Evolutionary conservation across 2,329 filamentous ascomycete species (phyloP), one percentile per base, ranked within the genome.

Genomic region (Lojkania enalia): DNA sequence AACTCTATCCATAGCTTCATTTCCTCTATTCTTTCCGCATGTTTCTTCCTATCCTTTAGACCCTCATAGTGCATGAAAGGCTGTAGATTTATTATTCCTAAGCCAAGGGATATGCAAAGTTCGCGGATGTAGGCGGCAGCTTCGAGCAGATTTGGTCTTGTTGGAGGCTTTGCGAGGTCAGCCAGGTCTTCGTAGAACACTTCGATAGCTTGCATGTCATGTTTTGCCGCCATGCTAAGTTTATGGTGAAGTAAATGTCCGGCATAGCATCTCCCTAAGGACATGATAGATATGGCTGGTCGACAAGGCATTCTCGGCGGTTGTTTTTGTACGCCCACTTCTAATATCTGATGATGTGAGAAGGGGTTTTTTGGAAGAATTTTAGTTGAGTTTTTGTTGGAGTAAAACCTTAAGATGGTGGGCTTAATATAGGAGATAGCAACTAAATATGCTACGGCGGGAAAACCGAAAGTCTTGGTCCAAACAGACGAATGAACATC

Each of bases 11-110:
- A 92, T 16, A 85, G 73, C 9, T 78, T 71, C 16, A 92, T 76
- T 54, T 89, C 80, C 14, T 80, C 73, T 20, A 90, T 69, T 3
- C 83, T 75, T 19, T 74, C 67, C 1, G 70, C 68, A 58, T 87
- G 85, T 46, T 79, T 74, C 13, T 68, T 56, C 7, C 85, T 75
- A 66, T 90, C 82, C 4, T 83, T 48, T 0, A 90, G 76, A 1
- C 88, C 88, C 54, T 91, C 88, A 69, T 87, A 90, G 70, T 89
- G 82, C 72, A 81, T 80, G 64, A 92, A 91, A 0, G 88, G 88
- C 60, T 90, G 87, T 0, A 91, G 76, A 49, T 82, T 85, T 54
- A 89, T 75, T 54, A 89, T 80, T 7, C 72, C 58, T 16, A 89
- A 75, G 21, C 64, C 67, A 19, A 81, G 75, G 2, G 74, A 71